phyloP scores from a whole-genome alignment of 352 stramenopile species.

The Pythium plurisporium region DNA sequence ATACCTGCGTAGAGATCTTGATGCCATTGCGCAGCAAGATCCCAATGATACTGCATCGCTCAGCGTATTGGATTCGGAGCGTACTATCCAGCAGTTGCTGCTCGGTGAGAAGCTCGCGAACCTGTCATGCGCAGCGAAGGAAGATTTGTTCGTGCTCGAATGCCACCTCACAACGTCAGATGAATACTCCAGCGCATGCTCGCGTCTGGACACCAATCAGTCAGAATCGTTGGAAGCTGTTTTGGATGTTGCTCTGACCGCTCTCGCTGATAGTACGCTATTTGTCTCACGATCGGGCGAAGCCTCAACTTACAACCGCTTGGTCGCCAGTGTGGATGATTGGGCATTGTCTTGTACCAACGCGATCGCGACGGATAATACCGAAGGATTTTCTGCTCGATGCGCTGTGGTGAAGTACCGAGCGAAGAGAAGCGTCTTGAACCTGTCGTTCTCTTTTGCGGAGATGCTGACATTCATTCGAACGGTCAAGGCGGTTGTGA shows the following conservation, averaged over 20 bases:
- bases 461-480: constrained; percentile 41
- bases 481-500: constrained; percentile 15
- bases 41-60: constrained; percentile 31
- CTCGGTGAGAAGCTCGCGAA: constrained; percentile 56
- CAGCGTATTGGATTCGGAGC: constrained; percentile 27
- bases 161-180: constrained; percentile 68
- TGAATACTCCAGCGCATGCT: constrained; percentile 31
- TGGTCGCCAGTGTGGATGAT: constrained; percentile 48
- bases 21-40: constrained; percentile 35
- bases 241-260: constrained; percentile 50
- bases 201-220: constrained; percentile 41
- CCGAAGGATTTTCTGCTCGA: constrained; percentile 51
- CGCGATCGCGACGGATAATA: constrained; percentile 2
- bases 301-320: constrained; percentile 44
- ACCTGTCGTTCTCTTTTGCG: constrained; percentile 50
- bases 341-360: constrained; percentile 34
- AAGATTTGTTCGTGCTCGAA: constrained; percentile 73
- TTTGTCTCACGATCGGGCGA: constrained; percentile 35
- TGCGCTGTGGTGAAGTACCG: constrained; percentile 66
- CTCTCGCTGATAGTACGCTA: constrained; percentile 55
- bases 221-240: constrained; percentile 41
- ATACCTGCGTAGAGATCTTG: constrained; percentile 61
- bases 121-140: constrained; percentile 56
- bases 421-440: constrained; percentile 40
- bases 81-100: constrained; percentile 47